phyloP scores from a whole-genome alignment of 352 stramenopile species.

The Phytophthora parvispora region DNA sequence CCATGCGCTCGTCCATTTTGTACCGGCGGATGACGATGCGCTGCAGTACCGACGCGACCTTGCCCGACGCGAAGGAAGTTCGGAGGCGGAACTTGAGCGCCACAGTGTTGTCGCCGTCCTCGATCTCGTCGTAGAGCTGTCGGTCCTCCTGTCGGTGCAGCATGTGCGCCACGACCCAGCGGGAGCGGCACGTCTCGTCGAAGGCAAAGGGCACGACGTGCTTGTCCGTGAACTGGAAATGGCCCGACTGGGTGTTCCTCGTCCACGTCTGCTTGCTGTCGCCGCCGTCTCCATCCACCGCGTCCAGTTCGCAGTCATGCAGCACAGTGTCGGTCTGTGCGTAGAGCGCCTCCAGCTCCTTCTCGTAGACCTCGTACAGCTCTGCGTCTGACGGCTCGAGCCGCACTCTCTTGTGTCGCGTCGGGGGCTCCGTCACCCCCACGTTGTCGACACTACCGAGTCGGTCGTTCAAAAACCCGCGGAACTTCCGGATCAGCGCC shows the following conservation, averaged over 20 bases:
- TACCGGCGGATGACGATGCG: conserved; percentile 17
- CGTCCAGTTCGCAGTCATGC: conserved; percentile 3
- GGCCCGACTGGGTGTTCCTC: not conserved
- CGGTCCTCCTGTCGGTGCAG: conserved; percentile 17
- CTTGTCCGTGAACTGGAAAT: conserved; percentile 8
- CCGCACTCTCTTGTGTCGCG: not conserved
- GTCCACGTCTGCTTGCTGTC: conserved; percentile 6
- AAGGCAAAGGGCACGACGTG: conserved; percentile 13
- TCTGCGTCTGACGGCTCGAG: conserved; percentile 6
- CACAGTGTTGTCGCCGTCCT: conserved; percentile 16
- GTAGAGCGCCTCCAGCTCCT: conserved; percentile 1
- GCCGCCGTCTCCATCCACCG: not conserved
- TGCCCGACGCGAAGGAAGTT: conserved; percentile 1
- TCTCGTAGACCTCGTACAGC: not conserved
- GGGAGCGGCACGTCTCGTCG: not conserved
- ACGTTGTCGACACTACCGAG: not conserved
- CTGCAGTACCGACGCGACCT: conserved; percentile 24
- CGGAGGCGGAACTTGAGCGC: conserved; percentile 29
- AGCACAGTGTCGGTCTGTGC: conserved; percentile 7
- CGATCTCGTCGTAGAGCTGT: conserved; percentile 7
- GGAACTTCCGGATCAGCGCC: conserved; percentile 10
- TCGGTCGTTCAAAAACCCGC: not conserved
- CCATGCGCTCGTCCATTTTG: conserved; percentile 10
- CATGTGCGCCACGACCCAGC: conserved; percentile 8
- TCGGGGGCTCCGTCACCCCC: not conserved